Evolutionary conservation across 768 basidiomycete species (phyloP), one percentile per base, ranked within the genome.

Genomic region (Gloeostereum incarnatum): DNA sequence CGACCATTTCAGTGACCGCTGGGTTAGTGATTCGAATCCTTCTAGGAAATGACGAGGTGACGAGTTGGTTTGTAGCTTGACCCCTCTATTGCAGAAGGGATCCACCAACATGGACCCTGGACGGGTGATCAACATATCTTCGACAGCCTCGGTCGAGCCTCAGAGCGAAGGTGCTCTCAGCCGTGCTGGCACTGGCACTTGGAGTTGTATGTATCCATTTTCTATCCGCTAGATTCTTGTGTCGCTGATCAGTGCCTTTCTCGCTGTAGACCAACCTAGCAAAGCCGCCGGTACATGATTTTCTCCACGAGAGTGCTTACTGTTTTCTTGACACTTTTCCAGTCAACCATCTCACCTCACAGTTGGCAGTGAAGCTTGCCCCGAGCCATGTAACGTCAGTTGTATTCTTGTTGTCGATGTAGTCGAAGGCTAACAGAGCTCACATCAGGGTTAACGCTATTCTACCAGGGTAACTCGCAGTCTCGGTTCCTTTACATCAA

Each of bases 381-480:
- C 62, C 61, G 6, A 58, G 58, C 8, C 68, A 71, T 43, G 72
- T 89, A 57, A 85, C 79, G 81, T 85, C 59, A 13, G 80, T 68
- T 19, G 22, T n/a, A 22, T 41, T 34, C 21, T 39, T 14, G 39
- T n/a, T 11, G 19, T 11, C 29, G 16, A 31, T 10, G 13, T 38
- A 32, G n/a, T n/a, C 42, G 30, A 42, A 42, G 16, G 3, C 23
- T 24, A 7, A 27, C 20, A 31, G 31, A 5, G 16, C 21, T n/a
- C 5, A n/a, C n/a, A n/a, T n/a, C 45, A 87, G 82, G 39, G 85
- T 89, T 4, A 91, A 91, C 47, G 85, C 87, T 2, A 86, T 90
- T 36, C 71, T 80, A 29, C 87, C 87, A 0, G 87, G 87, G 84
- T 85, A 53, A 35, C 60, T 44, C 30, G 27, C 14, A 35, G 21